Evolutionary conservation across 2,329 filamentous ascomycete species (phyloP), one percentile per base, ranked within the genome.

Genomic region (Colletotrichum cereale): DNA sequence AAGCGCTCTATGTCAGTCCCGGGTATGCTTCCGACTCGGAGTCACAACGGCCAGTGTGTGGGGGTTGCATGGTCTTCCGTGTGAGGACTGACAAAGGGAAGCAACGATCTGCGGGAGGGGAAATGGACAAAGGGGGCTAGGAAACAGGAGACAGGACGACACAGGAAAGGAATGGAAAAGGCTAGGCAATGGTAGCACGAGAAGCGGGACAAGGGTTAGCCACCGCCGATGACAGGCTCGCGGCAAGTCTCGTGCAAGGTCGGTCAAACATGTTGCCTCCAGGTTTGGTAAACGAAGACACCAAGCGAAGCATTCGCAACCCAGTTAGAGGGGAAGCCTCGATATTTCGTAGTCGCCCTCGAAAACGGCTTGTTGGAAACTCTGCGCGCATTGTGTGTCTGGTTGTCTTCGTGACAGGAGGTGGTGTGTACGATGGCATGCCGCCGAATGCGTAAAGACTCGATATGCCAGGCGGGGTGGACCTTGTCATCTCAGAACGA

Each of bases 11-110:
- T 67, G 68, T 73, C 56, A 73, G 72, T 72, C 55, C 44, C 64
- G 68, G 56, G 36, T 62, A 57, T 38, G 36, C 56, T 73, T 66
- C 60, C 62, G 71, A 72, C 69, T 72, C 47, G 58, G 24, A 42
- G 38, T 56, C 58, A n/a, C 47, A 58, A 70, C 61, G 62, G 40
- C 62, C 36, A 47, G 34, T 67, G 73, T 73, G 76, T 77, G 77
- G 77, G 75, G 75, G 68, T 65, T 64, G 69, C 73, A 72, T 74
- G 75, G 75, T 31, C 44, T 68, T 55, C 63, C 55, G 12, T 40
- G 64, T 72, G 52, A 64, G 53, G 60, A 58, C 36, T 52, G 64
- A 71, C 52, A 68, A 57, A 68, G 57, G 61, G 55, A n/a, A 65
- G 61, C 40, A 62, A 38, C 55, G 71, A 73, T 73, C 71, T 73